Evolutionary conservation across 306 rosid species (phyloP), one percentile per base, ranked within the genome.

Genomic region (Cicer pinnatifidum): DNA sequence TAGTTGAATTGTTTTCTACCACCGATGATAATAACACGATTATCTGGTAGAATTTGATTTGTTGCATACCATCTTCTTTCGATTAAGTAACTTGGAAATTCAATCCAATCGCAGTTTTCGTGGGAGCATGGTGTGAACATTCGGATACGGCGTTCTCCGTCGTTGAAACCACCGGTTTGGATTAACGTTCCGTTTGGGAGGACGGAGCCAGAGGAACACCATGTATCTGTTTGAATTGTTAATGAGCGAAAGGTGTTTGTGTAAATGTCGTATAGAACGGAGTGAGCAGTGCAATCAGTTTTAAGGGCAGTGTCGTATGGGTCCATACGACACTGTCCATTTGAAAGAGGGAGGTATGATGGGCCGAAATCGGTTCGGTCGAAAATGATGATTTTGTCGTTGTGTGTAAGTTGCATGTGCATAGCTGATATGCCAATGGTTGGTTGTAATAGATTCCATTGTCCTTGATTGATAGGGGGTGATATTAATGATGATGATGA

Each of bases 171-270:
- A 1, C 97, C 97, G 0, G 88, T 91, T 71, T 94, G 96, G 73
- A 91, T 15, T 2, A 94, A 82, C 12, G 92, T 85, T 6, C 97
- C 97, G 53, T 89, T 81, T 0, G 91, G 85, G 38, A 87, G 88
- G 48, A 90, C 84, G 0, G 92, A 70, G 5, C 89, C 98, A 0
- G 97, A 91, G 46, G 98, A 93, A 67, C 98, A 93, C 96, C 93
- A 93, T 0, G 93, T 83, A 65, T 88, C 94, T 0, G 98, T 84
- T 17, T 81, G 90, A 9, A 93, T 69, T 35, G 51, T 80, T 6
- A 89, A 83, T n/a, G 98, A 85, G 2, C 91, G 80, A 44, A 91
- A 63, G 1, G 90, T 63, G 81, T 89, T 86, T 20, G 93, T 11
- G 65, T 9, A 17, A 0, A 79, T 40, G 76, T 91, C 89, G n/a